Base-by-base conservation (phyloP, 192 early-diverging fungal genomes). In the Gonapodya prolifera region DNA sequence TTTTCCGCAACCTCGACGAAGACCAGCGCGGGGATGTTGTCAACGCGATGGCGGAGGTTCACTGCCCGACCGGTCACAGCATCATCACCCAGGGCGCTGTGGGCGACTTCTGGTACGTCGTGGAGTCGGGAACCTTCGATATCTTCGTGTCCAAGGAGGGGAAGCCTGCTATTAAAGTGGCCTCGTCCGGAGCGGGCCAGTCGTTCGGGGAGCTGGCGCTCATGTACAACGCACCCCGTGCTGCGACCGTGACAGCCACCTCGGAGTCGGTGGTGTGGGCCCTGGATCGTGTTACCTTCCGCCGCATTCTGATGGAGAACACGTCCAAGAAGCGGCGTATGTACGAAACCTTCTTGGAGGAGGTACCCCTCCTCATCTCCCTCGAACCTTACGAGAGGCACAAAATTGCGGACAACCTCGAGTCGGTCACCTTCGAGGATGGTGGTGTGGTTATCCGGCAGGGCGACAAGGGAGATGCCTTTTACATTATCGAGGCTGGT, bases 11-110 rank as follows among this genome's bases (percentile, higher is more conserved):
- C 78, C 86, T 98, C 78, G n/a, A n/a, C n/a, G n/a, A n/a, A n/a
- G n/a, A n/a, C n/a, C n/a, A n/a, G n/a, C n/a, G n/a, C n/a, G n/a
- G 96, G 79, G 96, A 97, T 79, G 95, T 99, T 0, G 91, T 99
- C 1, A 91, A 98, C 80, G 95, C 97, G 0, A 97, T 99, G 95
- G 88, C 90, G 23, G 97, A 99, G 84, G 88, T 95, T 17, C 88
- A 89, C 28, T 99, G 91, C 85, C 86, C 89, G 36, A 92, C 95
- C 78, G 89, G 88, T 32, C 90, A 96, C 30, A 82, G 89, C 2
- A 91, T 99, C 35, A 92, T 99, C 35, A 82, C 84, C 77, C 95
- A 99, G 84, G 97, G 97, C 2, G 97, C 96, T 78, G 88, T 91
- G 33, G 97, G 97, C 61, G 90, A 96, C 77, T 90, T 91, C 75